These are phyloP conservation scores for Diplotaxis tenuifolia DNA, from an alignment of 345 rosid genomes.

Conservation along the genomic window DNA sequence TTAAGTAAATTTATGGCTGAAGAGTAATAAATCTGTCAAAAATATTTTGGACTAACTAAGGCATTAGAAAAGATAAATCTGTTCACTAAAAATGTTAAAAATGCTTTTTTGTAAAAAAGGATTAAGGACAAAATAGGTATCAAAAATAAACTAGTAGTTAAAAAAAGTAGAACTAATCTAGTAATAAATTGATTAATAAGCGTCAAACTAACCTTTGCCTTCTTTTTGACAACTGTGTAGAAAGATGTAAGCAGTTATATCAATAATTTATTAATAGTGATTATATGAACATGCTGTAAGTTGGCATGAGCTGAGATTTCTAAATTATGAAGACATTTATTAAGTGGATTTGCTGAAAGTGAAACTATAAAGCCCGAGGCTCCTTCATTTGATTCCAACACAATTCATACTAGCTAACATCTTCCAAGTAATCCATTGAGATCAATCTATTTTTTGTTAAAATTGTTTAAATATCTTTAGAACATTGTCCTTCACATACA, in stretches of 20 bases:
- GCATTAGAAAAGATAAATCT: too few relatives aligned
- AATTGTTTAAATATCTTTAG: neutral
- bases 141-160: too few relatives aligned
- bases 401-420: slow-evolving; percentile 10
- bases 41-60: neutral
- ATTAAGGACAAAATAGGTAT: too few relatives aligned
- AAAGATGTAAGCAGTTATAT: too few relatives aligned
- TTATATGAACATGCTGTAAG: neutral
- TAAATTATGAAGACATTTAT: slow-evolving; percentile 1
- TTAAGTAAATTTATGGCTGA: neutral
- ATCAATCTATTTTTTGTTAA: neutral
- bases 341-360: neutral
- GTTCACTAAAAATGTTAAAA: too few relatives aligned
- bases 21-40: neutral
- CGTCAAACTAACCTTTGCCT: neutral
- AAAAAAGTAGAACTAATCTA: too few relatives aligned
- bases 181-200: neutral
- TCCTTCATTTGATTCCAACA: neutral
- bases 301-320: neutral
- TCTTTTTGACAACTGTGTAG: too few relatives aligned
- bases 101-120: too few relatives aligned
- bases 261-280: neutral
- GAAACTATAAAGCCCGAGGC: neutral
- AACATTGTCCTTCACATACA: neutral
- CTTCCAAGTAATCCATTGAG: neutral